Conservation (phyloP, 2,329 filamentous ascomycete species). For the Pyrenochaeta sp. region DNA sequence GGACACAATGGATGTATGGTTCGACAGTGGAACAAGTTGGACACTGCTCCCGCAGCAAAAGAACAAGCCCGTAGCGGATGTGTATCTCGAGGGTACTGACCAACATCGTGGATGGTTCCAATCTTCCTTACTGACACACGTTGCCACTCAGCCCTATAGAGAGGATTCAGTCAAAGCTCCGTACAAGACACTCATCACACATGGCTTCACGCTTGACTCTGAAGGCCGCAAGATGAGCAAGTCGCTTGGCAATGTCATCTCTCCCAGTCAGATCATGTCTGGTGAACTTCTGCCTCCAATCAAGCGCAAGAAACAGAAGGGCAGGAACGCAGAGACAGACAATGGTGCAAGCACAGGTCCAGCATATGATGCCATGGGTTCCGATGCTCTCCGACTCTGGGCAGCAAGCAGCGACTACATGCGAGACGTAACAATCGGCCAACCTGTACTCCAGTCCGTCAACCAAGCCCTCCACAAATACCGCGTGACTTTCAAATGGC, state of each 20-base stretch:
- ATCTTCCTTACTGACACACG: slow-evolving; percentile 87
- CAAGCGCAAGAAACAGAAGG: slow-evolving; percentile 67
- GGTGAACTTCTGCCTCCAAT: slow-evolving; percentile 77
- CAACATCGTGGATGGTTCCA: slow-evolving; percentile 99
- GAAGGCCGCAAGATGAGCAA: slow-evolving; percentile 99
- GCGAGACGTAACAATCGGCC: slow-evolving; percentile 82
- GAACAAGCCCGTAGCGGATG: slow-evolving; percentile 68
- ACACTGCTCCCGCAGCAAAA: slow-evolving; percentile 52
- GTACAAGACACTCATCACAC: slow-evolving; percentile 89
- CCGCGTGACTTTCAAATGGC: slow-evolving; percentile 87
- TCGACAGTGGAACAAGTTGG: slow-evolving; percentile 97
- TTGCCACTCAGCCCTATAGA: slow-evolving; percentile 64
- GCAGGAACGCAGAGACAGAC: slow-evolving; percentile 43
- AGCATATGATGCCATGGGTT: slow-evolving; percentile 74
- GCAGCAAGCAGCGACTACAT: slow-evolving; percentile 92
- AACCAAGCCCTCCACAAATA: slow-evolving; percentile 84
- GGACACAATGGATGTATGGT: slow-evolving; percentile 99
- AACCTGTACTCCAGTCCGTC: slow-evolving; percentile 76
- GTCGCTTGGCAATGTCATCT: slow-evolving; percentile 87
- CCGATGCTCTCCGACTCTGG: slow-evolving; percentile 90
- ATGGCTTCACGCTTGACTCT: slow-evolving; percentile 91
- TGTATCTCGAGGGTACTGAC: slow-evolving; percentile 93
- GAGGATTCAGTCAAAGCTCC: slow-evolving; percentile 62
- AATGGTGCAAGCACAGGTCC: slow-evolving; percentile 42
- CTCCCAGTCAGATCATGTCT: slow-evolving; percentile 82